Evolutionary conservation across 169 alveolate genomes (phyloP), one percentile per base, ranked within the genome.

Genomic region (Plasmodium coatneyi): DNA sequence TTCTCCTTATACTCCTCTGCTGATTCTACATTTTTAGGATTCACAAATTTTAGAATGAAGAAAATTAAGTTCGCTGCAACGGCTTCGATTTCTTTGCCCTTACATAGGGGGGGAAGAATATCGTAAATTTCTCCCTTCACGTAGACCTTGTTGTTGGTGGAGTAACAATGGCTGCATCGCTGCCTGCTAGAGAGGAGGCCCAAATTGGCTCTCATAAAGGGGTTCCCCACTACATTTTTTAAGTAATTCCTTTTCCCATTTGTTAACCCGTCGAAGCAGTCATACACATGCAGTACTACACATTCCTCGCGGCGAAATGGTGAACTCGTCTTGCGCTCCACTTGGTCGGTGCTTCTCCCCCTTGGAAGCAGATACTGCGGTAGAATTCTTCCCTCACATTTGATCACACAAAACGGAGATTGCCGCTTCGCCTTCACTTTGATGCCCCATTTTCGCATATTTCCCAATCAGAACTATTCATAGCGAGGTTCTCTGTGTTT

Each of bases 41-140:
- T 34, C 71, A 90, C 34, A 22, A 49, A 46, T 49, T 80, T 71
- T 60, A 90, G 28, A 90, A 90, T 80, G 56, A 30, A 76, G 72
- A 80, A 90, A 41, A 90, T 80, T 32, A 90, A 41, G 66, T 90
- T 90, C 9, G 92, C n/a, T n/a, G 70, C 39, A 41, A 90, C 70
- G 83, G 49, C 36, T 14, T 71, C 39, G 16, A n/a, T 39, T 28
- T 80, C 92, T 46, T 90, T 90, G 16, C 34, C 34, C 25, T 25
- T 90, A 34, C 95, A 80, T 90, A 90, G 74, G 12, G 46, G 1
- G 28, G 74, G 82, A 14, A 90, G 46, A 34, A 90, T 30, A 6
- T 90, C 95, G 83, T 66, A 46, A 32, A 90, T 9, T 9, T 90
- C 74, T 1, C 81, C 79, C 52, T 80, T 90, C 7, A 90, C 79